Evolutionary conservation across 2,329 filamentous ascomycete genomes (phyloP), one percentile per base, ranked within the genome.

Genomic region (Calcarisporium arbuscula): DNA sequence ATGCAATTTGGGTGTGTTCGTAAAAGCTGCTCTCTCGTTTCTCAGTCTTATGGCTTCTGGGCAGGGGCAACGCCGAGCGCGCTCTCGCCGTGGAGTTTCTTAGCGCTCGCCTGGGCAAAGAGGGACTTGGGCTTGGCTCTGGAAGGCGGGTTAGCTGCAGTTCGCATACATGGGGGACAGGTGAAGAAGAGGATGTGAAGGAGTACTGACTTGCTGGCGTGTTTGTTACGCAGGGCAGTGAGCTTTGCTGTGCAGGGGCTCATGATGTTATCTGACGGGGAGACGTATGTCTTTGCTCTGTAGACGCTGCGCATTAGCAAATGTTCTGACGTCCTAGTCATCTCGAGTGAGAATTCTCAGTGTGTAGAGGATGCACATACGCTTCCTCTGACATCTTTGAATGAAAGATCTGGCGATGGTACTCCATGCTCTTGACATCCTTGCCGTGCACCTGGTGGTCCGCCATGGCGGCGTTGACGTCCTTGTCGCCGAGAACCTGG

Each of bases 261-360:
- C 80, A 88, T 85, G 67, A 94, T 89, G 62, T 78, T 80, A 61
- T 94, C 86, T n/a, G 84, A 89, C 4, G 86, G 86, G 14, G 83
- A 89, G 57, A 89, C 69, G 62, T 89, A 90, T 46, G 72, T 65
- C 49, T 69, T 65, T 29, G 60, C 51, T 33, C 64, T 62, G 46
- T 34, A 28, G 29, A 17, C 36, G 19, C 19, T 14, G 34, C 27
- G 10, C 25, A 12, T 14, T 11, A 18, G 8, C n/a, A 8, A 17
- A 30, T 10, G 6, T 5, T 23, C 36, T 17, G 39, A 29, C 12
- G 19, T 32, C 17, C n/a, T 19, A 16, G 10, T 11, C 8, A 19
- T n/a, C n/a, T n/a, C n/a, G n/a, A n/a, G n/a, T 15, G 26, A 11
- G 8, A 28, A 8, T 15, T 4, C 12, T 28, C 26, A 28, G 16